Percentiles rank a stretch among this genome's conserved stretches.
Conservation (phyloP, 768 basidiomycete genomes). For the Mycena venus region DNA sequence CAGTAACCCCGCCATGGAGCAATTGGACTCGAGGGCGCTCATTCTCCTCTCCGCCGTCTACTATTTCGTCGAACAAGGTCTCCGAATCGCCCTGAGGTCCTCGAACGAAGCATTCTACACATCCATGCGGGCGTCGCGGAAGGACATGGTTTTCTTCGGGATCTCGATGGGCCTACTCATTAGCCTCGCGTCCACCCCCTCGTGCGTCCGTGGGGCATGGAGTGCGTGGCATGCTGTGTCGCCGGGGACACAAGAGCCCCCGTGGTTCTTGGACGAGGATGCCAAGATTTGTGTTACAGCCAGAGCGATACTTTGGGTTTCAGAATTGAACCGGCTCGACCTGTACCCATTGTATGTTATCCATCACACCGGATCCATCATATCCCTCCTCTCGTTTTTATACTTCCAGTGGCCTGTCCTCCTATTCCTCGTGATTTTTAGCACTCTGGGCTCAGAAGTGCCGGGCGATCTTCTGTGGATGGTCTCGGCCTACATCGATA, state of each 20-base stretch:
- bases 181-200: slow-evolving; percentile 33
- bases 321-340: slow-evolving; percentile 37
- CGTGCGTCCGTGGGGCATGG: slow-evolving; percentile 30
- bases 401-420: slow-evolving; percentile 27
- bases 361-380: slow-evolving; percentile 34
- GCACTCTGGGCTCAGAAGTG: slow-evolving; percentile 34
- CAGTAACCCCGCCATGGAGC: slow-evolving; percentile 16
- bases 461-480: slow-evolving; percentile 36
- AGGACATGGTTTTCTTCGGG: slow-evolving; percentile 36
- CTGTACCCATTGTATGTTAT: slow-evolving; percentile 34
- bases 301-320: slow-evolving; percentile 36
- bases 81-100: slow-evolving; percentile 15
- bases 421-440: slow-evolving; percentile 28
- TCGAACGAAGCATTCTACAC: slow-evolving; percentile 15
- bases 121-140: slow-evolving; percentile 29
- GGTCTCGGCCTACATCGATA: slow-evolving; percentile 35
- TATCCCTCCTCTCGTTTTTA: slow-evolving; percentile 34
- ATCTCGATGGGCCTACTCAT: slow-evolving; percentile 37
- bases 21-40: slow-evolving; percentile 29
- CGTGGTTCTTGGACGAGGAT: slow-evolving; percentile 28
- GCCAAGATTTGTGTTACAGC: slow-evolving; percentile 33
- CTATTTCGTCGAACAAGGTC: slow-evolving; percentile 34
- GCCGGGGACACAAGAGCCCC: slow-evolving; percentile 13
- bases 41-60: slow-evolving; percentile 34
- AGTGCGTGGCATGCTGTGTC: slow-evolving; percentile 12